Evolutionary conservation across 257 asterid species (phyloP), one percentile per base, ranked within the genome.

Genomic region (Nicotiana benthamiana): DNA sequence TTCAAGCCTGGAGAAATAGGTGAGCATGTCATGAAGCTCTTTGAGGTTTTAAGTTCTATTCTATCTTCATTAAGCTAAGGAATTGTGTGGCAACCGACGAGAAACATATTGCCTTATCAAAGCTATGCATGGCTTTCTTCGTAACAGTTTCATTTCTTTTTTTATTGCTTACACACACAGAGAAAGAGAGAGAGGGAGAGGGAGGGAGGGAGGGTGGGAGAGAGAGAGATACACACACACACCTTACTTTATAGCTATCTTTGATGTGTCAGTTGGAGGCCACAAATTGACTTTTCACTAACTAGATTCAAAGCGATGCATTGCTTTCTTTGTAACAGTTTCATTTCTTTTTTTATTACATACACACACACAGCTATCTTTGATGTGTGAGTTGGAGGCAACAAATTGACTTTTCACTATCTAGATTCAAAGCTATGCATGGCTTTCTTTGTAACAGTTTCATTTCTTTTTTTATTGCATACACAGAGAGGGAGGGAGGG

Each of bases 1-100:
- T 90, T 89, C 88, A 87, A 88, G 85, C 93, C 90, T 60, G 99
- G 97, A 83, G 91, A 91, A 88, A 92, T 92, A 83, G 99, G 98
- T 93, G 86, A 68, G 61, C 51, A 74, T 74, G 54, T 78, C 13
- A 43, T 64, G 52, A 75, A 63, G 68, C 56, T 68, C 74, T 46
- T 80, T n/a, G 72, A 74, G 46, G 76, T 59, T 72, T 40, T n/a
- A 51, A 80, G 9, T 62, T 30, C 59, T 72, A 80, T 75, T 81
- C 82, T 80, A 9, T 83, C 22, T 82, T 80, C 27, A 20, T 59
- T 59, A 20, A 9, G 64, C 28, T 9, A 59, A 59, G 16, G 6
- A 59, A 20, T 59, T 20, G 13, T 59, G 16, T 9, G 30, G 64
- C 16, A 59, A 22, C 64, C 9, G 64, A 59, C 0, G 28, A 26